A percentile compares a stretch with the other conserved stretches of the same genome.
phyloP scores from a whole-genome alignment of 164 flowering plant genomes.

The Piper betle region DNA sequence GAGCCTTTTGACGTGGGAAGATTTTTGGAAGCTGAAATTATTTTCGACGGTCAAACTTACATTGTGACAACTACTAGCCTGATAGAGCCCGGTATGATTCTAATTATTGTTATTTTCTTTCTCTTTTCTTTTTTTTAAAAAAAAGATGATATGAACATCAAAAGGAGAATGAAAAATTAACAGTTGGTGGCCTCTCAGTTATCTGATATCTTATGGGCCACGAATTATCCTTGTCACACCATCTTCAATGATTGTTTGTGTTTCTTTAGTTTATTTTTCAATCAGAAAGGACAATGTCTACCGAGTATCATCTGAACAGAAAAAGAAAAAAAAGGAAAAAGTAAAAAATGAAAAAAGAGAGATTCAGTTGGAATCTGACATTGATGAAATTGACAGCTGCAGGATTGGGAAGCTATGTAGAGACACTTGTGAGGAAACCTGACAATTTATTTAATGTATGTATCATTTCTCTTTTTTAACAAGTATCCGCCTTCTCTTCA shows the following conservation, averaged over 20 bases:
- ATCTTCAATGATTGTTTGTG: too few relatives aligned
- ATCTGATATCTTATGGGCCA: too few relatives aligned
- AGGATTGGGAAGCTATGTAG: slow-evolving; percentile 68
- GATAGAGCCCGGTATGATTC: slow-evolving; percentile 66
- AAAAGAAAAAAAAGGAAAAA: too few relatives aligned
- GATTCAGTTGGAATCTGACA: not conserved
- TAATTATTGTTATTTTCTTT: not conserved
- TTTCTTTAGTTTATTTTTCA: too few relatives aligned
- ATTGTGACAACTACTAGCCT: slow-evolving; percentile 57
- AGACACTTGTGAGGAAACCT: slow-evolving; percentile 64
- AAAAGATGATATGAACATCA: too few relatives aligned
- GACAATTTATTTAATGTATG: slow-evolving; percentile 76
- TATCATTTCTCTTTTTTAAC: not conserved
- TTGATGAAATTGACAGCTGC: slow-evolving; percentile 39
- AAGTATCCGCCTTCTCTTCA: not conserved
- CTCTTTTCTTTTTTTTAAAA: too few relatives aligned
- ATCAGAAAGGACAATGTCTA: too few relatives aligned
- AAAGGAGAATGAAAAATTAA: too few relatives aligned
- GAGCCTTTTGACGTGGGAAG: slow-evolving; percentile 94
- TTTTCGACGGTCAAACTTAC: slow-evolving; percentile 29
- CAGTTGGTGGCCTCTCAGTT: too few relatives aligned
- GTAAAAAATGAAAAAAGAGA: too few relatives aligned
- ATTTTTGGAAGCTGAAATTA: slow-evolving; percentile 62
- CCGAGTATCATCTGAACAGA: too few relatives aligned
- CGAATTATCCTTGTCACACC: too few relatives aligned